These are phyloP conservation scores for Cyclotella cryptica DNA, from an alignment of 108 stramenopile species.

Conservation along the genomic window DNA sequence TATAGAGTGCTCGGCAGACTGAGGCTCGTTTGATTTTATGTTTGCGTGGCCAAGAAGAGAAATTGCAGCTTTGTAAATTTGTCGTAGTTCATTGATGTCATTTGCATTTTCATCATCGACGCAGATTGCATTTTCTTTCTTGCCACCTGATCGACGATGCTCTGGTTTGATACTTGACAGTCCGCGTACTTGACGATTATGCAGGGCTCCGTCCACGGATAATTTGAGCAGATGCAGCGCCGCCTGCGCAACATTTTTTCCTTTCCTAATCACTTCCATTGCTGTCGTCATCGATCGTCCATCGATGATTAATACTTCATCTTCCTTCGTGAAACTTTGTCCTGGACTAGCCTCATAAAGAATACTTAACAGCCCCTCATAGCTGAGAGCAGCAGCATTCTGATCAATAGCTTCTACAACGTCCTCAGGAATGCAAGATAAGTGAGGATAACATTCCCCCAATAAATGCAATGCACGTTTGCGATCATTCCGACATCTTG, in stretches of 20 bases:
- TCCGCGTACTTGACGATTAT: slow-evolving; percentile 26
- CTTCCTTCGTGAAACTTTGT: not conserved
- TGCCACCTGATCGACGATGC: not conserved
- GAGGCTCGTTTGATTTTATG: not conserved
- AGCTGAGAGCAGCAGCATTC: slow-evolving; percentile 5
- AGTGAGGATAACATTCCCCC: slow-evolving; percentile 39
- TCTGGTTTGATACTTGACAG: not conserved
- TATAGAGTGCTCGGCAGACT: not conserved
- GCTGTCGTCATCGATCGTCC: slow-evolving; percentile 35
- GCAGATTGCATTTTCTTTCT: not conserved
- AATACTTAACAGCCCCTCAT: slow-evolving; percentile 32
- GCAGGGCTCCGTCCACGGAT: slow-evolving; percentile 31
- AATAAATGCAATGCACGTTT: slow-evolving; percentile 29
- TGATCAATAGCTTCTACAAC: not conserved
- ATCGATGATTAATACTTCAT: slow-evolving; percentile 29
- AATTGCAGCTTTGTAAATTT: slow-evolving; percentile 41
- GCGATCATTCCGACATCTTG: slow-evolving; percentile 14
- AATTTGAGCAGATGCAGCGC: slow-evolving; percentile 29
- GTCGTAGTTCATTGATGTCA: slow-evolving; percentile 40
- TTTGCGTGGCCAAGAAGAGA: slow-evolving; percentile 31
- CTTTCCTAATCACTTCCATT: slow-evolving; percentile 39
- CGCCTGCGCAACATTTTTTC: slow-evolving; percentile 5
- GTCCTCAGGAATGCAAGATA: slow-evolving; percentile 17
- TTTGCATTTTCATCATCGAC: not conserved
- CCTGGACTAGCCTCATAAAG: slow-evolving; percentile 10